These are phyloP conservation scores for Porphyrellus sp. DNA, from an alignment of 1,284 basidiomycete species.

Conservation along the genomic window DNA sequence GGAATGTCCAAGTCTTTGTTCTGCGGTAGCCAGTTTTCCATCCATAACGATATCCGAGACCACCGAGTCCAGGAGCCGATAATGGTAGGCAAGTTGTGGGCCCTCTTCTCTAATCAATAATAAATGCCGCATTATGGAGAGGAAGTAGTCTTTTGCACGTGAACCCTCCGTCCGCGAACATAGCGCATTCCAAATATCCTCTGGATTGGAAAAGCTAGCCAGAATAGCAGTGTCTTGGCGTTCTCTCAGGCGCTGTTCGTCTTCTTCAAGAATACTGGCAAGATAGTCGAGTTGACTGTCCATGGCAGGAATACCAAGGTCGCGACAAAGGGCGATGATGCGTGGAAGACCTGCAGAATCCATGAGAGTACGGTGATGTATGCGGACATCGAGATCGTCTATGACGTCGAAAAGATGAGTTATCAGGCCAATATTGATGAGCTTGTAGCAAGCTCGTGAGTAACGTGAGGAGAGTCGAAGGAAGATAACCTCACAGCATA, in stretches of 20 bases:
- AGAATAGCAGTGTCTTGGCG: constrained; percentile 77
- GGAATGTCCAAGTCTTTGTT: constrained; percentile 83
- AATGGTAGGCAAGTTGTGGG: constrained; percentile 81
- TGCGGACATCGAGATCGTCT: constrained; percentile 77
- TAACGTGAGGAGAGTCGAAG: constrained; percentile 4
- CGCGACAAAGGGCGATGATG: constrained; percentile 71
- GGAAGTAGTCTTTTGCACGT: constrained; percentile 81
- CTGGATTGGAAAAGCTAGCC: constrained; percentile 74
- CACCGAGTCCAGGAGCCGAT: constrained; percentile 91
- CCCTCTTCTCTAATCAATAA: constrained; percentile 89
- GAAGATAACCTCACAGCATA: constrained; percentile 67
- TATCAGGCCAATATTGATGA: constrained; percentile 69
- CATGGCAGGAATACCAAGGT: constrained; percentile 63
- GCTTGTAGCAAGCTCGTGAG: constrained; percentile 40
- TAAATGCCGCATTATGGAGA: constrained; percentile 91
- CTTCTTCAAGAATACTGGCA: constrained; percentile 69
- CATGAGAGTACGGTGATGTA: constrained; percentile 87
- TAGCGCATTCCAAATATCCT: constrained; percentile 87
- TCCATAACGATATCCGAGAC: constrained; percentile 93
- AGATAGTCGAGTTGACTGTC: constrained; percentile 71
- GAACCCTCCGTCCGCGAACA: constrained; percentile 72
- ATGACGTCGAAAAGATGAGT: constrained; percentile 60
- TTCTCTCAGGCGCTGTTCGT: constrained; percentile 76
- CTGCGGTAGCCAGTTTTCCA: constrained; percentile 83
- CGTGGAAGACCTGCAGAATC: constrained; percentile 79